Evolutionary conservation across 371 early-diverging fungal genomes (phyloP).

Genomic region (Sporodiniella umbellata): DNA sequence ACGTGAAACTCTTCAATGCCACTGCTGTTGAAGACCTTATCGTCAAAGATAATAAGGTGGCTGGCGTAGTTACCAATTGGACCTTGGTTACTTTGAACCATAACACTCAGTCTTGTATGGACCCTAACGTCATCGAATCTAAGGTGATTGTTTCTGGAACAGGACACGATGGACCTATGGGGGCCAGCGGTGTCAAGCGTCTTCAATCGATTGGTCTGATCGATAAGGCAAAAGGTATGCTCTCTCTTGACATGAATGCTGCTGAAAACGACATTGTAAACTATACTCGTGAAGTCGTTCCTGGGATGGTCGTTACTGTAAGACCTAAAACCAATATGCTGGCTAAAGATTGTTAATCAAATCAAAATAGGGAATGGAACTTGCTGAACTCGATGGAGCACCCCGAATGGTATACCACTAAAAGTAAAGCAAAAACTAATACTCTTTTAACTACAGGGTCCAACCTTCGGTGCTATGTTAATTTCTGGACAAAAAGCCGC

Average conservation of each 20-base stretch:
- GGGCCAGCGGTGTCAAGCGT: slow-evolving; percentile 71
- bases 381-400: slow-evolving; percentile 59
- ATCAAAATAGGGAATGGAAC: slow-evolving; percentile 57
- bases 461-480: slow-evolving; percentile 75
- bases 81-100: slow-evolving; percentile 65
- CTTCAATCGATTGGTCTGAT: slow-evolving; percentile 62
- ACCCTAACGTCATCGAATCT: slow-evolving; percentile 70
- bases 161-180: slow-evolving; percentile 76
- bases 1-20: slow-evolving; percentile 79
- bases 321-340: not conserved
- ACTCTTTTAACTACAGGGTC: slow-evolving; percentile 32
- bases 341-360: not conserved
- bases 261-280: slow-evolving; percentile 72
- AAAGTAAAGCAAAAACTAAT: not conserved
- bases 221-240: slow-evolving; percentile 63
- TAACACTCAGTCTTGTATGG: slow-evolving; percentile 78
- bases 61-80: slow-evolving; percentile 77
- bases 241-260: slow-evolving; percentile 69
- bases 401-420: slow-evolving; percentile 45
- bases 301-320: slow-evolving; percentile 66
- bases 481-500: slow-evolving; percentile 72
- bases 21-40: slow-evolving; percentile 74
- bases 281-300: slow-evolving; percentile 69
- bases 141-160: slow-evolving; percentile 69
- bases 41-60: slow-evolving; percentile 54